Conservation (phyloP, 768 basidiomycete species). For the Amanita pallidorosea region DNA sequence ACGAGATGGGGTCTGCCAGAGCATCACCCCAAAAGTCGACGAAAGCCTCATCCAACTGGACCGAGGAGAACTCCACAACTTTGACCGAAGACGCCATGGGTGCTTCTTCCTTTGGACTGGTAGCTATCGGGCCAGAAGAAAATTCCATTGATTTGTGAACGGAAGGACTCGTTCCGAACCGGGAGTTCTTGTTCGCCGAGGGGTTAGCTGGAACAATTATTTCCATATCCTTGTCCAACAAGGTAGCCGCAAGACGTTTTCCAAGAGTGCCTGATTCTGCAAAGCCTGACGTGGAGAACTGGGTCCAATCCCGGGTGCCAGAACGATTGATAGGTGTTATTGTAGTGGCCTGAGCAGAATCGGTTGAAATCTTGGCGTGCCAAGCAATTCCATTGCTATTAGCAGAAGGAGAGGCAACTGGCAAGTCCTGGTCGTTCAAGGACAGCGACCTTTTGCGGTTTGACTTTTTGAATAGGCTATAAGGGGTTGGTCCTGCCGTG, state of each 20-base stretch:
- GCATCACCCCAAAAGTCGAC: constrained; percentile 78
- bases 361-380: constrained; percentile 20
- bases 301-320: constrained; percentile 41
- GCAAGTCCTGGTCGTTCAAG: constrained; percentile 13
- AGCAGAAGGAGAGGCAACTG: constrained; percentile 9
- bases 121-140: constrained; percentile 3
- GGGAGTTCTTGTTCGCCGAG: constrained; percentile 10
- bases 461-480: neutral
- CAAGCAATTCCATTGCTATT: constrained; percentile 9
- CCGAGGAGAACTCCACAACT: constrained; percentile 31
- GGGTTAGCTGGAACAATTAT: constrained; percentile 27
- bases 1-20: constrained; percentile 54
- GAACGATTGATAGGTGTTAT: constrained; percentile 14
- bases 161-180: constrained; percentile 9
- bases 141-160: constrained; percentile 18
- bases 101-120: constrained; percentile 1
- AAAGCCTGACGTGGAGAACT: constrained; percentile 62
- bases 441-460: constrained; percentile 22
- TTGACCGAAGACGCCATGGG: constrained; percentile 18
- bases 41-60: constrained; percentile 73
- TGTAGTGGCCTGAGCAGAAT: constrained; percentile 15
- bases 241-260: constrained; percentile 41
- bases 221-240: constrained; percentile 53
- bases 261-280: constrained; percentile 26
- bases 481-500: neutral